Conservation (phyloP, 495 filamentous ascomycete species). For the Hypoxylon lienhwacheense region DNA sequence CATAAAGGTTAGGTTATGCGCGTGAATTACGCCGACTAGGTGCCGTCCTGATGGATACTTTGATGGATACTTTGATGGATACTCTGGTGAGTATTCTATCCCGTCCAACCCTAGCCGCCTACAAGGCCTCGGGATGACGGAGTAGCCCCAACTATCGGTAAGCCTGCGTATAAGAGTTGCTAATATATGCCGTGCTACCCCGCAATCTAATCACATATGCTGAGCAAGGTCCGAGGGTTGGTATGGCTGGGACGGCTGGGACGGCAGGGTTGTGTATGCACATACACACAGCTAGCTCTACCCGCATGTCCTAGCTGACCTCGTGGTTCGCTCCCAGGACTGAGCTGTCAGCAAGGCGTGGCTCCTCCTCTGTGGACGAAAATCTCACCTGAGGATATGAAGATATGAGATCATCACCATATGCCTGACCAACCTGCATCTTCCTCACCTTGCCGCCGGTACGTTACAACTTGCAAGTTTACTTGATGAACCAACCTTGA, state of each 20-base stretch:
- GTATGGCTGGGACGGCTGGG: no score
- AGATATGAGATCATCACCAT: constrained; percentile 25
- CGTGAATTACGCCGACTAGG: constrained; percentile 26
- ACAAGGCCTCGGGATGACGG: constrained; percentile 29
- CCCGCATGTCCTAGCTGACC: constrained; percentile 27
- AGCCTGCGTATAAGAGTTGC: constrained; percentile 5
- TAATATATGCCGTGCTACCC: constrained; percentile 35
- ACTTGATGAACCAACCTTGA: constrained; percentile 16
- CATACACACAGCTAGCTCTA: constrained; percentile 22
- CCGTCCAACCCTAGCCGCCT: constrained; percentile 12
- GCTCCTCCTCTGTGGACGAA: constrained; percentile 13
- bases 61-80: not conserved
- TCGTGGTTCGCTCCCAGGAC: constrained; percentile 22
- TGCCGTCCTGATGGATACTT: constrained; percentile 16
- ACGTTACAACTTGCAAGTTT: not conserved
- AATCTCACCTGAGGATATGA: constrained; percentile 20
- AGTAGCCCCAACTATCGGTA: constrained; percentile 30
- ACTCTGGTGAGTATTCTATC: not conserved
- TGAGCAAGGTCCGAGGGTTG: constrained; percentile 17
- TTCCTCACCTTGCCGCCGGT: not conserved
- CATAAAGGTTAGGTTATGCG: constrained; percentile 9
- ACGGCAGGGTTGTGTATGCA: no score
- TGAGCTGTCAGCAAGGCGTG: constrained; percentile 30
- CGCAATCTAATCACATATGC: constrained; percentile 30
- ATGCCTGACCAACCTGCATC: constrained; percentile 13